Evolutionary conservation across 2,329 filamentous ascomycete species (phyloP), one percentile per base, ranked within the genome.

Genomic region (Neopestalotiopsis sp.): DNA sequence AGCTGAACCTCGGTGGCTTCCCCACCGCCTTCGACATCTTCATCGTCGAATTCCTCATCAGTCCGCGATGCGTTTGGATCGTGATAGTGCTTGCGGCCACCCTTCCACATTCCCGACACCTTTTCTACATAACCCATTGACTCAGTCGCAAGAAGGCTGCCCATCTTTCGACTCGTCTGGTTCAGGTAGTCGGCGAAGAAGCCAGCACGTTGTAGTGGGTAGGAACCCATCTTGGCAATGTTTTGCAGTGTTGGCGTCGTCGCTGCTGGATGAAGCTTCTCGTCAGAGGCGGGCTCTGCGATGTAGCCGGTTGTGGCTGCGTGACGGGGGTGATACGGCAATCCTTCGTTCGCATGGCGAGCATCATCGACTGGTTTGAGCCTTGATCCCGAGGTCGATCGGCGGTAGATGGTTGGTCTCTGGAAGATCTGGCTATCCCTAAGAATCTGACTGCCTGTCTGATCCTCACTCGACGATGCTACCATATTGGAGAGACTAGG

Each of bases 91-190:
- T 92, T 94, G 74, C 92, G 91, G 13, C 94, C 94, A 42, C 96
- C 96, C 73, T 94, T 93, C 90, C 96, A 96, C 93, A 98, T 98
- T 49, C 94, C 95, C 0, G 95, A 97, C 0, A 98, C 95, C 79
- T 98, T 98, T 77, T 97, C 95, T 40, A 97, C 92, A 77, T 98
- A 98, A 1, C 94, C 94, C 91, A 97, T 97, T 0, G 95, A 97
- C 79, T 98, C 95, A 0, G 92, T 94, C 6, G 95, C 93, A 61
- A 98, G 82, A 9, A 97, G 82, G 34, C 86, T 93, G 70, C 93
- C 94, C 90, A 98, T 93, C 42, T 90, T 90, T 73, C 93, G 92
- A 28, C 94, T 92, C 28, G 92, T 90, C 68, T 87, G 91, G 76
- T 92, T 93, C 65, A 98, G 84, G 77, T 94, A 97, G 61, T 91